These are phyloP conservation scores for Trichoderma harzianum DNA, from an alignment of 2,329 filamentous ascomycete genomes.

Conservation along the genomic window DNA sequence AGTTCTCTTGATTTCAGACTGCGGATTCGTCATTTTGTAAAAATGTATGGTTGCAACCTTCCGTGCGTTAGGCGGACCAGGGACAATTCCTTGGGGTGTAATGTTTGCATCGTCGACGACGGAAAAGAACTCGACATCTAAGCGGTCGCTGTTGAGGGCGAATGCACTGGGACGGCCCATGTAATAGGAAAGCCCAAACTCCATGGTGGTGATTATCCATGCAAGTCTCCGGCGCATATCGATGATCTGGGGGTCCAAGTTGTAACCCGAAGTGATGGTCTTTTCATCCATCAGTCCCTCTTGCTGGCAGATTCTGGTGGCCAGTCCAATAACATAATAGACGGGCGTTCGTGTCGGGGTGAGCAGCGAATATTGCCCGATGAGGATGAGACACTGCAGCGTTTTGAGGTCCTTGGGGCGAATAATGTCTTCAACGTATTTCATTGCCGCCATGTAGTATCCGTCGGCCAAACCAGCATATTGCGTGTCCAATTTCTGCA, in stretches of 20 bases:
- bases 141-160: slow-evolving; percentile 74
- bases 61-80: slow-evolving; percentile 70
- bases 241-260: slow-evolving; percentile 68
- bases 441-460: slow-evolving; percentile 88
- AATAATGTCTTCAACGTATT: slow-evolving; percentile 76
- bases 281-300: slow-evolving; percentile 85
- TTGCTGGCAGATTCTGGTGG: slow-evolving; percentile 83
- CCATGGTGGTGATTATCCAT: slow-evolving; percentile 87
- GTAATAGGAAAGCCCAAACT: slow-evolving; percentile 80
- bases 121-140: slow-evolving; percentile 84
- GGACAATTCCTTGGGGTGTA: slow-evolving; percentile 68
- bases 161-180: slow-evolving; percentile 86
- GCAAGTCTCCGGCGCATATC: slow-evolving; percentile 87
- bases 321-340: slow-evolving; percentile 89
- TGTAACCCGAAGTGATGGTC: slow-evolving; percentile 67
- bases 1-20: slow-evolving; percentile 81
- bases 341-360: slow-evolving; percentile 90
- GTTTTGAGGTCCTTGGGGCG: slow-evolving; percentile 87
- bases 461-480: slow-evolving; percentile 94
- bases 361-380: slow-evolving; percentile 86
- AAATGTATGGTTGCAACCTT: slow-evolving; percentile 92
- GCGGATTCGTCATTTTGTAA: slow-evolving; percentile 83
- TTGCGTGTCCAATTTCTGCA: slow-evolving; percentile 84
- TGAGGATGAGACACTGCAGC: slow-evolving; percentile 81
- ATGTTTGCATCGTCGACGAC: slow-evolving; percentile 81